Evolutionary conservation across 306 rosid species (phyloP).

Genomic region (Rosa multiflora): DNA sequence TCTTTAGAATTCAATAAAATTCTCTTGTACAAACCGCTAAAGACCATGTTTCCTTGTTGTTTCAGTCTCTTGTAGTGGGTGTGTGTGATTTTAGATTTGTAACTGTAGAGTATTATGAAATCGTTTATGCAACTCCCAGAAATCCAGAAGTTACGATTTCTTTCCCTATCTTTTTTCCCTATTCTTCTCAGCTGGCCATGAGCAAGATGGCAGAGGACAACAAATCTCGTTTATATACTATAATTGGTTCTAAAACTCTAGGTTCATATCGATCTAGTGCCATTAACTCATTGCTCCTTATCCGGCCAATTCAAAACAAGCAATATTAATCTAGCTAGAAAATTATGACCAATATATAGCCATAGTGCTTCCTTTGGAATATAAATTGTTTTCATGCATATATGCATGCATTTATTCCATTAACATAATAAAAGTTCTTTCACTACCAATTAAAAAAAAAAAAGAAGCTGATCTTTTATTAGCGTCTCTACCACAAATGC

Average conservation of each 20-base stretch:
- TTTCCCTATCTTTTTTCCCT: not conserved
- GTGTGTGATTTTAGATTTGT: not conserved
- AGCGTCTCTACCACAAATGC: not conserved
- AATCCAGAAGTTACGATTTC: not conserved
- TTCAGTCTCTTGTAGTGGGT: not conserved
- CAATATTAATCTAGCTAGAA: too few relatives aligned
- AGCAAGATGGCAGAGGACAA: slow-evolving; percentile 77
- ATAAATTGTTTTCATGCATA: too few relatives aligned
- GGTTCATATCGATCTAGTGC: slow-evolving; percentile 42
- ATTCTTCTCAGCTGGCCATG: slow-evolving; percentile 59
- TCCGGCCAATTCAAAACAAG: too few relatives aligned
- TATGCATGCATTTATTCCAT: not conserved
- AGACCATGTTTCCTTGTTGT: not conserved
- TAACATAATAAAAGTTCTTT: not conserved
- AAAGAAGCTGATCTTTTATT: not conserved
- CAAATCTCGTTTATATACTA: slow-evolving; percentile 43
- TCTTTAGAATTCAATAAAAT: slow-evolving; percentile 5
- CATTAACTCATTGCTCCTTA: too few relatives aligned
- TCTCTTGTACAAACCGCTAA: not conserved
- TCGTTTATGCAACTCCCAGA: too few relatives aligned
- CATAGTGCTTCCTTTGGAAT: too few relatives aligned
- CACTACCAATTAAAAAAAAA: not conserved
- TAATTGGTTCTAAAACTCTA: slow-evolving; percentile 74
- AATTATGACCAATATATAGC: too few relatives aligned
- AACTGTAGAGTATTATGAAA: too few relatives aligned